phyloP scores from a whole-genome alignment of 2,329 filamentous ascomycete species.

The Lecanicillium sp. region DNA sequence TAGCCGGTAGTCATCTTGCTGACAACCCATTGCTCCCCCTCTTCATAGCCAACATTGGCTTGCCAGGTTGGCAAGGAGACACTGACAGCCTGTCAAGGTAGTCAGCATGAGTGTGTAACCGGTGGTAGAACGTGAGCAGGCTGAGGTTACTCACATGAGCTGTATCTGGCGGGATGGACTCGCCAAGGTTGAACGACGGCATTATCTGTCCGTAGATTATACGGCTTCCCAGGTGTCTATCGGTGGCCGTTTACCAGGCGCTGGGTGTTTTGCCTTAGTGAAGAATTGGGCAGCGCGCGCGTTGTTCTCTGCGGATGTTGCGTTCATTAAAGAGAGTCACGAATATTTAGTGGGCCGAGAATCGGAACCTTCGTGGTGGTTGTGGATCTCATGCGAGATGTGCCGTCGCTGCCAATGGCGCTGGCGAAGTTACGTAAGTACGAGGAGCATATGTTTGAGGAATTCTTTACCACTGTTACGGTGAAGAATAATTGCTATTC shows the following conservation, averaged over 20 bases:
- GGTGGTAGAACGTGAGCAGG: not conserved
- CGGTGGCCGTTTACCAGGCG: no score
- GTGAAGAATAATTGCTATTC: no score
- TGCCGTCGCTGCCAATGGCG: no score
- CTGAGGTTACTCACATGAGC: slow-evolving; percentile 56
- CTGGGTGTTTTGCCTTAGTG: no score
- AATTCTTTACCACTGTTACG: no score
- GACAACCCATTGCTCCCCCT: slow-evolving; percentile 82
- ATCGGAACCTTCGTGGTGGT: slow-evolving; percentile 3
- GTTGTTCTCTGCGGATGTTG: not conserved
- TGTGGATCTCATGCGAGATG: not conserved
- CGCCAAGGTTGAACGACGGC: slow-evolving; percentile 50
- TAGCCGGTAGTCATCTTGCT: slow-evolving; percentile 84
- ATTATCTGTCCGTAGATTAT: slow-evolving; percentile 21
- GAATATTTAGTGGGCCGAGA: slow-evolving; percentile 2
- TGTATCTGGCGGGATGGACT: slow-evolving; percentile 70
- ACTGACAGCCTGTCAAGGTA: slow-evolving; percentile 67
- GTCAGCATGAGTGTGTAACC: not conserved
- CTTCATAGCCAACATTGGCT: slow-evolving; percentile 87
- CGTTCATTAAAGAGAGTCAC: not conserved
- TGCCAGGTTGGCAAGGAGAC: slow-evolving; percentile 93
- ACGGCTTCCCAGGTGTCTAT: no score
- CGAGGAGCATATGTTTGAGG: slow-evolving; percentile 1
- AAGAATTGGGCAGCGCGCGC: no score
- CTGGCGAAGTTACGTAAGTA: not conserved